A percentile compares a stretch with the other conserved stretches of the same genome.
phyloP scores from a whole-genome alignment of 2,329 filamentous ascomycete species.

The Pseudopyrenochaeta lycopersici region DNA sequence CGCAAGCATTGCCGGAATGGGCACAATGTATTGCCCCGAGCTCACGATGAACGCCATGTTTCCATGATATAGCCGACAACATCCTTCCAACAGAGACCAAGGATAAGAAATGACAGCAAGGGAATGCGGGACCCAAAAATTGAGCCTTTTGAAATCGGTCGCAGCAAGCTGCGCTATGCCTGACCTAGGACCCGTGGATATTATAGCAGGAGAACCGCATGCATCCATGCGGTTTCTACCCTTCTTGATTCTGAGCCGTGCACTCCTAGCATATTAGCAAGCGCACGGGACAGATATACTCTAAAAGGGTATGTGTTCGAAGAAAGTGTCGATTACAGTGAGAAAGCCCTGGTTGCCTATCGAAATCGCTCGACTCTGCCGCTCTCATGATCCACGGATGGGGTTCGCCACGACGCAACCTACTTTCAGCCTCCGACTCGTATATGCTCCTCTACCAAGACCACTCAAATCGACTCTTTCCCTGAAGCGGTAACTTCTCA shows the following conservation, averaged over 20 bases:
- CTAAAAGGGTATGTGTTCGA: not conserved
- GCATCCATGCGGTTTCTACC: not conserved
- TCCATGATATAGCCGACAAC: not conserved
- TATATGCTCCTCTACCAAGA: too few relatives aligned
- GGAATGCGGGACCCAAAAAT: too few relatives aligned
- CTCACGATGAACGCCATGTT: not conserved
- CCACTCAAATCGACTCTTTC: too few relatives aligned
- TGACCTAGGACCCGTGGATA: too few relatives aligned
- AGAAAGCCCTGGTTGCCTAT: not conserved
- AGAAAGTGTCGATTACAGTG: not conserved
- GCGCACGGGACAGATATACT: not conserved
- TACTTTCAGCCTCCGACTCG: not conserved
- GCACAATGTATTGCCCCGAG: not conserved
- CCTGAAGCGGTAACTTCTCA: too few relatives aligned
- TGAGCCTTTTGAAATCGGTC: too few relatives aligned
- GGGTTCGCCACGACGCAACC: not conserved
- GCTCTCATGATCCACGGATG: not conserved
- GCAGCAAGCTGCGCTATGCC: too few relatives aligned
- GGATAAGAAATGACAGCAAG: too few relatives aligned
- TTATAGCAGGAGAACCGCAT: too few relatives aligned
- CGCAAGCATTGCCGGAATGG: constrained; percentile 14
- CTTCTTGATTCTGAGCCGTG: not conserved
- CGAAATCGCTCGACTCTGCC: not conserved
- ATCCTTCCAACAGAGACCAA: not conserved
- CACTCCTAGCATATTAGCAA: not conserved